A percentile compares a stretch with the other conserved stretches of the same genome.
Conservation (phyloP, 345 rosid genomes). For the Excoecaria cochinchinensis region DNA sequence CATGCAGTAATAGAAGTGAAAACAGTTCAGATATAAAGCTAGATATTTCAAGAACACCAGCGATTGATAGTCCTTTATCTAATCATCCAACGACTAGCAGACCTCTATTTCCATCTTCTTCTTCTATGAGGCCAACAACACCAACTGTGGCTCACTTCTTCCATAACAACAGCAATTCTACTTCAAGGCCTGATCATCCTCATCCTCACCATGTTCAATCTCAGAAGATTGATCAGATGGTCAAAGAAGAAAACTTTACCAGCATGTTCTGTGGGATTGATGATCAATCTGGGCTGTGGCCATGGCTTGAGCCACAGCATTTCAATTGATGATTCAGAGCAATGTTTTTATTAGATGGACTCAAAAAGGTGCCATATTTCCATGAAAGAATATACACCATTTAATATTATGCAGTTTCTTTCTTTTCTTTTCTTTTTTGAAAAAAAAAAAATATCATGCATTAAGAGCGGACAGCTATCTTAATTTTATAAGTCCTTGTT, state of each 20-base stretch:
- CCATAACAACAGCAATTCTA: conserved; percentile 25
- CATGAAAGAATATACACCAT: conserved; percentile 6
- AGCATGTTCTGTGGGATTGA: conserved; percentile 91
- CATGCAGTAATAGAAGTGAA: conserved; percentile 90
- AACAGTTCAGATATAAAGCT: conserved; percentile 83
- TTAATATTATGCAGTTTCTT: not conserved
- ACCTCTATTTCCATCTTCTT: conserved; percentile 58
- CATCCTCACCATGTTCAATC: conserved; percentile 14
- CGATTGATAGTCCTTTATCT: conserved; percentile 66
- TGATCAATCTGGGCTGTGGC: conserved; percentile 92
- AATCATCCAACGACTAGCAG: conserved; percentile 46
- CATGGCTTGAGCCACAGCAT: conserved; percentile 90
- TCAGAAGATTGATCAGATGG: conserved; percentile 59
- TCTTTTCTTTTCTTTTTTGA: not conserved
- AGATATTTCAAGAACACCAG: conserved; percentile 74
- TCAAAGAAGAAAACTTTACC: conserved; percentile 82
- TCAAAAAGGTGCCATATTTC: not conserved
- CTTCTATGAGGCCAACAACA: conserved; percentile 38
- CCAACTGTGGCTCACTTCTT: conserved; percentile 47
- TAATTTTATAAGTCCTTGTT: conserved; percentile 20
- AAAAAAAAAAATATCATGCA: not conserved
- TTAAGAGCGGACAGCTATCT: conserved; percentile 1
- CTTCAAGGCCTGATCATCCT: conserved; percentile 18
- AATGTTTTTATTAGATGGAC: too few species aligned
- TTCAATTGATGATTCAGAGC: conserved; percentile 39